Base-by-base conservation (phyloP, 1,284 basidiomycete species). In the Moesziomyces sp. region DNA sequence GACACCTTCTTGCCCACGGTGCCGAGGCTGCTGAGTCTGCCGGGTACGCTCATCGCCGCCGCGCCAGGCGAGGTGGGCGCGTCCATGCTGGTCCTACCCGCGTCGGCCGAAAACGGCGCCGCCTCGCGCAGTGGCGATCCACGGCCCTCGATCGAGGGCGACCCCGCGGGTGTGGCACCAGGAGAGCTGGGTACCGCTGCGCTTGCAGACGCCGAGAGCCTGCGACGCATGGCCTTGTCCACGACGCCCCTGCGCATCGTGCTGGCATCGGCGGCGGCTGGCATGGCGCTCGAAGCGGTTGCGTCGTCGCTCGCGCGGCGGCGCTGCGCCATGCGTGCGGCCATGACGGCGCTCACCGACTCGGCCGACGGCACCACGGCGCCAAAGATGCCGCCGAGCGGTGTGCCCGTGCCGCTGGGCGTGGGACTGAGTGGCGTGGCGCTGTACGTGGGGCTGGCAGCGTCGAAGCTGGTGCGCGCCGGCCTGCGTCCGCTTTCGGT, bases 21-120 rank as follows among this genome's bases (percentile, higher is more conserved):
- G 19, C 59, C 42, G 3, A 74, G 49, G 40, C 72, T 74, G 51
- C 66, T 74, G 13, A 74, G 52, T n/a, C 72, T 26, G 3, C 57
- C 52, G 11, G 72, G 66, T 1, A 68, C 58, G 49, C 56, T 55
- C 24, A 50, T 56, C n/a, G 52, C 46, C 3, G 61, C 30, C 43
- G 48, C 21, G 2, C 18, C 30, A 13, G 3, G 14, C 26, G 35
- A 26, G 18, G 6, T 24, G 8, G 53, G 42, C 43, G 60, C 46
- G 6, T 38, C 35, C 35, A 38, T 44, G 34, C n/a, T 34, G 28
- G 43, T 44, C 18, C 34, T 43, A 10, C 43, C 19, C 19, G 45
- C 6, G 3, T 43, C 34, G 16, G 46, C 24, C 0, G 52, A 28
- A 0, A 52, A 30, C 9, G 58, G 45, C 2, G 52, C 11, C 10